Evolutionary conservation across 768 basidiomycete genomes (phyloP), one percentile per base, ranked within the genome.

Genomic region (Russula griseocarnosa): DNA sequence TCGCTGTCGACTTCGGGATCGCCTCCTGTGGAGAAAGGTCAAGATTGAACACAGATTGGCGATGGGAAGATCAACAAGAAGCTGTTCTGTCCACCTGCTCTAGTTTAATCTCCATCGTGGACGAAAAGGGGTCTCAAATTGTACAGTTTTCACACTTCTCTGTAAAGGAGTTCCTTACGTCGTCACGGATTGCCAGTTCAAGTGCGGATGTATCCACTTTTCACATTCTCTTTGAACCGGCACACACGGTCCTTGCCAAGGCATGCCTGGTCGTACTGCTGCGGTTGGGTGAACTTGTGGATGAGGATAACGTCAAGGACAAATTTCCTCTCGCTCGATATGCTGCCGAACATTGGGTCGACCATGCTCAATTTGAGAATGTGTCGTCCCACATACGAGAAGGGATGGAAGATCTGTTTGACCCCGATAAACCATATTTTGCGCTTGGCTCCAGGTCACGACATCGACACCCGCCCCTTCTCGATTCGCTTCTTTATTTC

Each of bases 141-240:
- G 40, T 57, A 0, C 55, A 57, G 22, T 57, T 57, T 42, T 57
- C 55, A 4, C 55, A 57, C 13, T 57, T 57, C 26, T 57, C 55
- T 2, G 55, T 57, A 1, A 57, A 57, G 30, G 55, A 57, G n/a
- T 57, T 32, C 55, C 55, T 57, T 16, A 57, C 30, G 8, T 57
- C 55, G 20, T 18, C 26, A 18, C 42, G 55, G 10, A 28, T 57
- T 14, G 42, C 42, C 14, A 1, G 6, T 46, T 32, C 55, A 8
- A 44, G 20, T 46, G 20, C 9, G 3, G 42, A 32, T 14, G 42
- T 57, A 28, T 46, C 55, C 5, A n/a, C 42, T 44, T 57, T 28
- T n/a, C 20, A 57, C 20, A 30, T 44, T 44, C 18, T 11, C 1
- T 42, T 56, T 7, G 40, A 42, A 7, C 20, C 55, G 18, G 40